Conservation (phyloP, 2,329 filamentous ascomycete species). For the Venturia aucupariae region DNA sequence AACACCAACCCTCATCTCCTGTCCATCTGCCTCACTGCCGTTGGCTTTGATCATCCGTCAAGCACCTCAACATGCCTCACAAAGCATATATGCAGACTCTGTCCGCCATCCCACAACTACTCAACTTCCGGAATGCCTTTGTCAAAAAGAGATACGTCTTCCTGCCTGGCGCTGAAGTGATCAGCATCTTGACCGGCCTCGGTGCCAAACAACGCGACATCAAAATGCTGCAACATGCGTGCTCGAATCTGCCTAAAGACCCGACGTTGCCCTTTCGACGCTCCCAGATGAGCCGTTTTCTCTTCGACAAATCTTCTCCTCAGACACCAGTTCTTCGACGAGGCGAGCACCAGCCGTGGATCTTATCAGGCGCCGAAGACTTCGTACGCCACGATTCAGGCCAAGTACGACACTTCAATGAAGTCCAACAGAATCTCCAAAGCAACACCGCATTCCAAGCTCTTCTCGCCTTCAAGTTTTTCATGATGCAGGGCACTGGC, state of each 20-base stretch:
- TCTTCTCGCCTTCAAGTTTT: conserved; percentile 25
- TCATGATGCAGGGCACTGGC: conserved; percentile 22
- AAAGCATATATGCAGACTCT: not conserved
- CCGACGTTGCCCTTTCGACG: not conserved
- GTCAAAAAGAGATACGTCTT: conserved; percentile 1
- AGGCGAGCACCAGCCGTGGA: conserved; percentile 25
- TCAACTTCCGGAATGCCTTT: conserved; percentile 1
- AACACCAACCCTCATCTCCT: not conserved
- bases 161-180: not conserved
- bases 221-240: not conserved
- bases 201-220: not conserved
- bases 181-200: not conserved
- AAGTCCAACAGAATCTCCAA: conserved; percentile 24
- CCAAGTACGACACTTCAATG: conserved; percentile 22
- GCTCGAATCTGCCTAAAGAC: not conserved
- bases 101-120: not conserved
- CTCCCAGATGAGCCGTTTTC: not conserved
- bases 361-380: conserved; percentile 23
- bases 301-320: not conserved
- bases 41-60: not conserved
- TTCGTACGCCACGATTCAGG: conserved; percentile 26
- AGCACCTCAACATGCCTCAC: not conserved
- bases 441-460: conserved; percentile 26
- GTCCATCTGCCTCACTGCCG: not conserved
- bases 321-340: conserved; percentile 18